Evolutionary conservation across 768 basidiomycete species (phyloP), one percentile per base, ranked within the genome.

Genomic region (Russula sp.): DNA sequence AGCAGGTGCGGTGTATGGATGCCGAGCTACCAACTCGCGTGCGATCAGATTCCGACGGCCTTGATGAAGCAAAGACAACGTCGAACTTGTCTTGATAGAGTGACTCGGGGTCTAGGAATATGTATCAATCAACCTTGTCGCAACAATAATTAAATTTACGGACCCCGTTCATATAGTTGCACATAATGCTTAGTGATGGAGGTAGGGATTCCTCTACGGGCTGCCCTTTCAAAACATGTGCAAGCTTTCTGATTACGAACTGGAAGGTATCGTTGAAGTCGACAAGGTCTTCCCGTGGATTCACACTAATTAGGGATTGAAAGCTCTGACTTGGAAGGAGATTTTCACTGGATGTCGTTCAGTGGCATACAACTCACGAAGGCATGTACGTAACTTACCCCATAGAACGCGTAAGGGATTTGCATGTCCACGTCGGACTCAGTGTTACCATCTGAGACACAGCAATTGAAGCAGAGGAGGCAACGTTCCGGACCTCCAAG

Each of bases 341-440:
- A 18, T 67, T 56, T 49, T 72, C 73, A 42, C 84, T 85, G 20
- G 45, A 35, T 32, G 22, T 9, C 16, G 39, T 32, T 61, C 43
- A 62, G 61, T 61, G 43, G 22, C 29, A 59, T 38, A 47, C 7
- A 46, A 29, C 36, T 20, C 32, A n/a, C 45, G 14, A 18, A 58
- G 25, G 25, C 25, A 29, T 29, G 25, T 10, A 51, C 1, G 47
- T 38, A 25, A 75, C 87, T 71, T 66, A 87, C 85, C 74, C 68
- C 20, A 70, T 64, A 16, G 70, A 64, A 10, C 74, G 70, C 2
- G 72, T 65, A n/a, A 80, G 56, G 7, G 79, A 68, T 2, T 71
- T 70, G 63, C 82, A 85, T 45, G 72, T 71, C 93, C 93, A 94
- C 6, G 76, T 74, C 0, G 89, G 82, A 66, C 91, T 92, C 53